Evolutionary conservation across 768 basidiomycete species (phyloP).

Genomic region (Leucocoprinus sp.): DNA sequence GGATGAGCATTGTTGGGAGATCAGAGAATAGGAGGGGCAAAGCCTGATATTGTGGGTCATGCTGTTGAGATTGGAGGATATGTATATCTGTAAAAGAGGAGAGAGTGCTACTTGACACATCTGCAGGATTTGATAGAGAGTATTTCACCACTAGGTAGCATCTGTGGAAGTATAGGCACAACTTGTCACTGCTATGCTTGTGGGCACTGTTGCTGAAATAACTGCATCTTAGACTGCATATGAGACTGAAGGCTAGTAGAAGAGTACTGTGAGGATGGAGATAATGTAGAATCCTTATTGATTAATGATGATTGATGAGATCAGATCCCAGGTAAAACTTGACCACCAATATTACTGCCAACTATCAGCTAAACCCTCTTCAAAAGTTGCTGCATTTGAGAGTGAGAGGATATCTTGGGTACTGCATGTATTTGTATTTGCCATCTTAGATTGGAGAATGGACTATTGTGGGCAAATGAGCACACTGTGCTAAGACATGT

Average conservation of each 20-base stretch:
- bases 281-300: background rate
- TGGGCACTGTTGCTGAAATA: slow-evolving; percentile 5
- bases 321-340: background rate
- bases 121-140: slow-evolving; percentile 12
- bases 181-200: background rate
- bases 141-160: slow-evolving; percentile 4
- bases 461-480: background rate
- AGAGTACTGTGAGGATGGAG: background rate
- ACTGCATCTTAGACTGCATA: background rate
- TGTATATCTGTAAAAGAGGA: background rate
- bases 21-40: slow-evolving; percentile 64
- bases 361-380: background rate
- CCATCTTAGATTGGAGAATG: background rate
- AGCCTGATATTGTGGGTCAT: slow-evolving; percentile 32
- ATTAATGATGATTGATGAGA: slow-evolving; percentile 5
- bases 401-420: too few species aligned
- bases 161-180: background rate
- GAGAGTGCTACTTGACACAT: background rate
- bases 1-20: slow-evolving; percentile 61
- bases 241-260: background rate
- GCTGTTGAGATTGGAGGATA: background rate
- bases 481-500: too few species aligned
- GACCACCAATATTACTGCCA: background rate
- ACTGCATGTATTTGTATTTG: background rate
- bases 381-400: background rate